Base-by-base conservation (phyloP, 1,284 basidiomycete species). In the Sphaerobolus stellatus region DNA sequence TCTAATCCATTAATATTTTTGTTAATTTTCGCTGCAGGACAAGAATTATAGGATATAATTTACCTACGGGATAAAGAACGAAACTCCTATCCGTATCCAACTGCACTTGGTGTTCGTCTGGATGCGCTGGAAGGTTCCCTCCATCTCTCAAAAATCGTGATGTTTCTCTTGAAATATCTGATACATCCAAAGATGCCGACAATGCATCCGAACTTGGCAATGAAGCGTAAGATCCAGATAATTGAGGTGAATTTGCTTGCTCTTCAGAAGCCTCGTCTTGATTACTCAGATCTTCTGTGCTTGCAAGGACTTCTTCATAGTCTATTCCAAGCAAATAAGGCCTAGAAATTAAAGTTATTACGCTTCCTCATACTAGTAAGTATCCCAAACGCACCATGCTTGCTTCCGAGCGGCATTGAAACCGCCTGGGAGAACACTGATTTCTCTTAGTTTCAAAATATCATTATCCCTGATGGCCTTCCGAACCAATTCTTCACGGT, bases 11-110 rank as follows among this genome's bases (percentile, higher is more conserved):
- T 31, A 4, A 52, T n/a, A 30, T 40, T 46, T 48, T 38, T 31
- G 48, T 31, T 48, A 49, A 34, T 33, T 34, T 62, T 13, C 58
- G 56, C 47, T 47, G 31, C 59, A 57, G n/a, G 66, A 51, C 34
- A 60, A 60, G 62, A 59, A 48, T 50, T 58, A 59, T 62, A 13
- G 59, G 58, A 56, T 48, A 30, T 36, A 65, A 66, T 79, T 83
- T 76, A 89, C 90, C 87, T 79, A 83, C 82, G 64, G 92, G 89
- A 71, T 94, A 95, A 59, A 92, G 74, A 55, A 95, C 90, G 64
- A 95, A 95, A 60, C 91, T 92, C 30, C 92, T 82, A 69, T 92
- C 84, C 1, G 92, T 94, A 69, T 95, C 92, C 24, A 94, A 79
- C 51, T 77, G 73, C 59, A 95, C 92, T 72, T 95, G 92, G 4